Conservation (phyloP, 805 yeast genomes). For the Vanderwaltozyma yarrowii region DNA sequence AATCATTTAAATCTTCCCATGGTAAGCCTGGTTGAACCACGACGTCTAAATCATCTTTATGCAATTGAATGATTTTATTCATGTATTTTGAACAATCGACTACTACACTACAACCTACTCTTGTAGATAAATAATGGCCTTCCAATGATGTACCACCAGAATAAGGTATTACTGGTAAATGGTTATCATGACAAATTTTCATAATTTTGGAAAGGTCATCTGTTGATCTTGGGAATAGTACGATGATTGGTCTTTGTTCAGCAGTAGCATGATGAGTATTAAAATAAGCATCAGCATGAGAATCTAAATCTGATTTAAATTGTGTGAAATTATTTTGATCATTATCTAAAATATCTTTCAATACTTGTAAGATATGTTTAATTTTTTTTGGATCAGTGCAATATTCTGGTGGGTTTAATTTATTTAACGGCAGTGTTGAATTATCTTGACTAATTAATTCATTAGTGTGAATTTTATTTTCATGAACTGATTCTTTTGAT, state of each 20-base stretch:
- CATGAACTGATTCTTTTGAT: neutral
- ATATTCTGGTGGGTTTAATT: conserved; percentile 17
- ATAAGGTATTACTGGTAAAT: conserved; percentile 64
- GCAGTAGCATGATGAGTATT: conserved; percentile 53
- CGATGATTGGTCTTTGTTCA: conserved; percentile 46
- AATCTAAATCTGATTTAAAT: conserved; percentile 33
- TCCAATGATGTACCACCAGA: conserved; percentile 75
- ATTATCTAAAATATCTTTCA: conserved; percentile 32
- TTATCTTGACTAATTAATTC: neutral
- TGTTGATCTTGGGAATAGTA: conserved; percentile 54
- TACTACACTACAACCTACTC: conserved; percentile 53
- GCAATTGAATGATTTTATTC: conserved; percentile 46
- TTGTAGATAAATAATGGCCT: conserved; percentile 69
- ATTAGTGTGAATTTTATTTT: neutral
- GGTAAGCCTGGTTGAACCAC: conserved; percentile 72
- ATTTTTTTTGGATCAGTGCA: conserved; percentile 33
- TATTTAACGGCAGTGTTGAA: conserved; percentile 15
- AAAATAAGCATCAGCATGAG: conserved; percentile 52
- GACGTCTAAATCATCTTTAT: conserved; percentile 58
- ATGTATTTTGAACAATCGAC: conserved; percentile 47
- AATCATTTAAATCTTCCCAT: conserved; percentile 61
- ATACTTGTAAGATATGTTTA: conserved; percentile 32
- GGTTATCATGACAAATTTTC: conserved; percentile 49
- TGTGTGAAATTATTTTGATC: conserved; percentile 27
- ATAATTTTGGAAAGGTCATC: conserved; percentile 56